These are phyloP conservation scores for Cucumis melo DNA, from an alignment of 306 rosid species.

Conservation along the genomic window DNA sequence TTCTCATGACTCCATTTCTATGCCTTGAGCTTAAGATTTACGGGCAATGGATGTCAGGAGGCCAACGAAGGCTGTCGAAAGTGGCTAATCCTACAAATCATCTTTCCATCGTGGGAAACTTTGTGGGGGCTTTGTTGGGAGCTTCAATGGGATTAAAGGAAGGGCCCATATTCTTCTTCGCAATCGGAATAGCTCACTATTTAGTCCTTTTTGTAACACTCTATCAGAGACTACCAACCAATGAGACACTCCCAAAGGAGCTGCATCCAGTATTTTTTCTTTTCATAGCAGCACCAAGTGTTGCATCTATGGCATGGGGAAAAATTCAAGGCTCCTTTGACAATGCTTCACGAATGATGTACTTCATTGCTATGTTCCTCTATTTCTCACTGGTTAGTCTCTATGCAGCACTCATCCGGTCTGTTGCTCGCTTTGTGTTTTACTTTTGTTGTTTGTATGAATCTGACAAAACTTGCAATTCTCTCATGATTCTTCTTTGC, in stretches of 20 bases:
- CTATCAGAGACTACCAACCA: conserved; percentile 82
- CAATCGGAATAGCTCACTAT: conserved; percentile 76
- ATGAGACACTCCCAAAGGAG: conserved; percentile 82
- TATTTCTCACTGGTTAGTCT: conserved; percentile 67
- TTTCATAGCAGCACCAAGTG: conserved; percentile 93
- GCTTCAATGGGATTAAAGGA: conserved; percentile 82
- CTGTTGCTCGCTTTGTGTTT: background rate
- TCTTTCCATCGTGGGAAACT: conserved; percentile 69
- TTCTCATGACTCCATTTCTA: conserved; percentile 65
- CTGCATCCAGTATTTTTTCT: conserved; percentile 85
- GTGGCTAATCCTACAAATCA: conserved; percentile 90
- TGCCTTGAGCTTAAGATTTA: conserved; percentile 78
- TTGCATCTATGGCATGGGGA: conserved; percentile 92
- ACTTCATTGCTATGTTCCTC: conserved; percentile 77
- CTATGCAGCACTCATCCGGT: background rate
- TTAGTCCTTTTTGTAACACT: conserved; percentile 74
- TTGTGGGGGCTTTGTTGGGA: conserved; percentile 81
- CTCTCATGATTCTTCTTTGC: conserved; percentile 14
- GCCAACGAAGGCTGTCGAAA: conserved; percentile 68
- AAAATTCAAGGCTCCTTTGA: conserved; percentile 74
- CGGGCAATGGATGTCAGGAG: conserved; percentile 99
- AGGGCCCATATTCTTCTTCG: conserved; percentile 86
- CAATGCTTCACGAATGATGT: conserved; percentile 49
- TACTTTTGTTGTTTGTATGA: background rate
- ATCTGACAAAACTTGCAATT: background rate